Conservation (phyloP, 768 basidiomycete species). For the Xerocomellus dryophilus region DNA sequence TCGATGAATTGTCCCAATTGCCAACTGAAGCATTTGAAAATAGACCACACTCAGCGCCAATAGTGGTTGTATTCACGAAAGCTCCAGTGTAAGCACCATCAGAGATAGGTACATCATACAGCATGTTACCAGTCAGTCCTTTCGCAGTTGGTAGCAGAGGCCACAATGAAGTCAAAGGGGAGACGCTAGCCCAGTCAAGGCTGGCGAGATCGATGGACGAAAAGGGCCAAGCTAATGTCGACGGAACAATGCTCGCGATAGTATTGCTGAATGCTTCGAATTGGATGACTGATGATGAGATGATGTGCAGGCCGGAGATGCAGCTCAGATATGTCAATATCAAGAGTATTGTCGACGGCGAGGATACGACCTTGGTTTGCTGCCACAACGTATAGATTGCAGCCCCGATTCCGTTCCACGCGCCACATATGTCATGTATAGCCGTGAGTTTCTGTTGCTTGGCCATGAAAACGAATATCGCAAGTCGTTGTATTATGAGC, state of each 20-base stretch:
- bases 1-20: background rate
- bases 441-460: conserved; percentile 16
- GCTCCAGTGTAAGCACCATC: conserved; percentile 3
- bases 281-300: conserved; percentile 22
- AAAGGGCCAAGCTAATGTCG: conserved; percentile 1
- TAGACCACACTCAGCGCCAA: conserved; percentile 16
- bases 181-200: background rate
- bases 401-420: conserved; percentile 27
- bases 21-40: conserved; percentile 6
- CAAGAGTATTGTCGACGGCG: background rate
- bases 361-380: conserved; percentile 16
- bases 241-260: background rate
- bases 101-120: conserved; percentile 18
- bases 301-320: conserved; percentile 21
- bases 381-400: conserved; percentile 17
- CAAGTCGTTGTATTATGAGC: conserved; percentile 12
- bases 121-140: conserved; percentile 10
- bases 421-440: conserved; percentile 15
- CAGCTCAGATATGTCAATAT: conserved; percentile 15
- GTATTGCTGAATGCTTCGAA: conserved; percentile 16
- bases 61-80: conserved; percentile 16
- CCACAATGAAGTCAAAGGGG: background rate
- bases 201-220: background rate
- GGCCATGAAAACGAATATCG: conserved; percentile 1
- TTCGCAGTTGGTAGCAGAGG: conserved; percentile 4